Conservation (phyloP, 768 basidiomycete genomes). For the Mycena venus region DNA sequence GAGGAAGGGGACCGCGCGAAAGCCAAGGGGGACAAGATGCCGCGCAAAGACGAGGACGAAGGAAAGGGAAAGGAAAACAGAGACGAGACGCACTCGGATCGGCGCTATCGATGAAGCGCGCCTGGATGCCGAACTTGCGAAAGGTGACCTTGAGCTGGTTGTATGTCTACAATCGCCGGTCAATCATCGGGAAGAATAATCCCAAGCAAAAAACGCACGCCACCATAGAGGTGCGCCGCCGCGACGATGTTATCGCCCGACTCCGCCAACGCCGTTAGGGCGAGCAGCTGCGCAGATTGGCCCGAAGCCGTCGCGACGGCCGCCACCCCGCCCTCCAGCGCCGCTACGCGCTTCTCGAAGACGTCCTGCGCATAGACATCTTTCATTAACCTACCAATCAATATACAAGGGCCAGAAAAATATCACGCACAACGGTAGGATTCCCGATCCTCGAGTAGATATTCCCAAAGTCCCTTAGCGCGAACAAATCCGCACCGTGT, state of each 20-base stretch:
- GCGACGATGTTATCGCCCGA: slow-evolving; percentile 70
- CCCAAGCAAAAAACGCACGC: too few species aligned
- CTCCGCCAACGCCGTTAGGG: slow-evolving; percentile 57
- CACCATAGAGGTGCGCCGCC: slow-evolving; percentile 61
- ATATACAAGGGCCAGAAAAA: background rate
- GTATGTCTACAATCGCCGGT: slow-evolving; percentile 48
- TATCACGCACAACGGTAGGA: slow-evolving; percentile 56
- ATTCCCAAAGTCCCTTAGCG: slow-evolving; percentile 57
- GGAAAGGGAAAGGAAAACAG: background rate
- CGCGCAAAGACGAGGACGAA: too few species aligned
- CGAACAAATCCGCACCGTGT: slow-evolving; percentile 69
- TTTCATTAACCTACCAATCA: background rate
- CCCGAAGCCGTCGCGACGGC: slow-evolving; percentile 68
- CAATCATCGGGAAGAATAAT: too few species aligned
- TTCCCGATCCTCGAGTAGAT: slow-evolving; percentile 65
- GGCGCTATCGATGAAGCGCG: slow-evolving; percentile 58
- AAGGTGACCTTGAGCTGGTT: slow-evolving; percentile 66
- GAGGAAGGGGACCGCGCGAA: too few species aligned
- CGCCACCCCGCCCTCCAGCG: slow-evolving; percentile 67
- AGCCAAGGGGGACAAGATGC: too few species aligned
- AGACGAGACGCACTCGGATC: slow-evolving; percentile 48
- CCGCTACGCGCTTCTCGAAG: slow-evolving; percentile 70
- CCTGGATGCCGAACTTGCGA: slow-evolving; percentile 58
- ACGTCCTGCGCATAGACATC: slow-evolving; percentile 55
- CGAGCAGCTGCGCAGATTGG: slow-evolving; percentile 68